Evolutionary conservation across 2,329 filamentous ascomycete genomes (phyloP).

Genomic region (Aspergillus sp.): DNA sequence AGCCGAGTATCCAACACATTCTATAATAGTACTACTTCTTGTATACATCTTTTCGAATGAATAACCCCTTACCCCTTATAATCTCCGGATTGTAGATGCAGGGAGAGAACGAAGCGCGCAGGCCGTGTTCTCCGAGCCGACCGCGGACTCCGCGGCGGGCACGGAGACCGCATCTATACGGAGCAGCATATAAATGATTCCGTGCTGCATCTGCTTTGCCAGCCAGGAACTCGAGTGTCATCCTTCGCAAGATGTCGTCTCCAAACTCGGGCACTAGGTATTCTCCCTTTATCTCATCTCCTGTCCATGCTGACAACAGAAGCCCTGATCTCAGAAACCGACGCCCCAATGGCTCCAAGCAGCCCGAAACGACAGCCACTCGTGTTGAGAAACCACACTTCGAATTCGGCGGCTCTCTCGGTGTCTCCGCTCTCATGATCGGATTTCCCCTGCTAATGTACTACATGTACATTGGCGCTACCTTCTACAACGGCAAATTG

Average conservation of each 20-base stretch:
- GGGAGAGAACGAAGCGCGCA: background rate
- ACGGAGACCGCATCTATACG: conserved; percentile 9
- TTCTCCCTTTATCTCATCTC: background rate
- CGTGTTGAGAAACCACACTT: conserved; percentile 21
- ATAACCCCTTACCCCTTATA: background rate
- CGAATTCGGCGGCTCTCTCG: conserved; percentile 84
- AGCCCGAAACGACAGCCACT: background rate
- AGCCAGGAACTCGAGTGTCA: too few species aligned
- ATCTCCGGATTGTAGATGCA: background rate
- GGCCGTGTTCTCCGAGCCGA: conserved; percentile 2
- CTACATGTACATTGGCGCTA: conserved; percentile 98
- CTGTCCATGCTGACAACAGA: background rate
- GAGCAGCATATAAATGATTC: background rate
- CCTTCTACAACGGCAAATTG: conserved; percentile 81
- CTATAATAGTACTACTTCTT: too few species aligned
- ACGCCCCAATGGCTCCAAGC: background rate
- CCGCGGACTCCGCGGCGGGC: conserved; percentile 20
- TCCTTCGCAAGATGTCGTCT: background rate
- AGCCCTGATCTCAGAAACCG: background rate
- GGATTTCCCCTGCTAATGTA: conserved; percentile 91
- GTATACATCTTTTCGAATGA: too few species aligned
- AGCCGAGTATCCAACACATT: too few species aligned
- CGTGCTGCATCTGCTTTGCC: background rate
- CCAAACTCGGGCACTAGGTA: background rate
- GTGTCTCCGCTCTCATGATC: conserved; percentile 78